phyloP scores from a whole-genome alignment of 108 stramenopile genomes.

The Skeletonema tropicum region DNA sequence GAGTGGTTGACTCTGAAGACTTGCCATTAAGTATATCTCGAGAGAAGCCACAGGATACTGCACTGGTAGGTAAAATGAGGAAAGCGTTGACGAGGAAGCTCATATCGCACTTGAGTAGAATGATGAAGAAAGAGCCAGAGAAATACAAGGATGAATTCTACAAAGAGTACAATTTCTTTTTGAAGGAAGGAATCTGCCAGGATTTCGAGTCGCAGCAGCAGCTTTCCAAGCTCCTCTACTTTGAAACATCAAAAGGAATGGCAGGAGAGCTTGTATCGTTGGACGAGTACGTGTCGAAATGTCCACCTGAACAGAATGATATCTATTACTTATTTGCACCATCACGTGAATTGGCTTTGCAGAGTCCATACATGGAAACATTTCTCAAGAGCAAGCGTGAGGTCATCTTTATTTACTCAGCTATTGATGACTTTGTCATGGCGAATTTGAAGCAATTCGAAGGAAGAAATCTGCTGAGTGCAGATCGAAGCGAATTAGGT shows the following conservation, averaged over 20 bases:
- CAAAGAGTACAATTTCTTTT: constrained; percentile 91
- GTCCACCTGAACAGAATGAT: constrained; percentile 93
- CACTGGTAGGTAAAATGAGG: constrained; percentile 87
- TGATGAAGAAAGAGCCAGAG: constrained; percentile 89
- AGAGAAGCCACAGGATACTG: constrained; percentile 97
- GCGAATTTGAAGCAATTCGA: constrained; percentile 88
- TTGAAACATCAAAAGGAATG: constrained; percentile 88
- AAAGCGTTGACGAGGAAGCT: constrained; percentile 92
- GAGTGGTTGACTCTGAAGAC: constrained; percentile 99
- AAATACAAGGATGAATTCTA: constrained; percentile 93
- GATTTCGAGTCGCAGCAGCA: constrained; percentile 87
- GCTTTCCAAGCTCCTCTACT: constrained; percentile 94
- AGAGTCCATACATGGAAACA: constrained; percentile 97
- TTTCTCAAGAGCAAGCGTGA: constrained; percentile 90
- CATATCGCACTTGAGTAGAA: constrained; percentile 73
- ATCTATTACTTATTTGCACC: constrained; percentile 98
- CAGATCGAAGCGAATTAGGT: constrained; percentile 86
- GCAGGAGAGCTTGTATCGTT: constrained; percentile 84
- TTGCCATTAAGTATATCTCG: constrained; percentile 95
- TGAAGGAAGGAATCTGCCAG: constrained; percentile 97
- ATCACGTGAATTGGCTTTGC: constrained; percentile 87
- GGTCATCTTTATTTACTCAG: constrained; percentile 93
- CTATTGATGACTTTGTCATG: constrained; percentile 99
- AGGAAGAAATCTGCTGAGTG: constrained; percentile 87
- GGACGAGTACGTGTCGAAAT: constrained; percentile 96